Conservation (phyloP, 495 filamentous ascomycete genomes). For the Aspergillus coremiiformis region DNA sequence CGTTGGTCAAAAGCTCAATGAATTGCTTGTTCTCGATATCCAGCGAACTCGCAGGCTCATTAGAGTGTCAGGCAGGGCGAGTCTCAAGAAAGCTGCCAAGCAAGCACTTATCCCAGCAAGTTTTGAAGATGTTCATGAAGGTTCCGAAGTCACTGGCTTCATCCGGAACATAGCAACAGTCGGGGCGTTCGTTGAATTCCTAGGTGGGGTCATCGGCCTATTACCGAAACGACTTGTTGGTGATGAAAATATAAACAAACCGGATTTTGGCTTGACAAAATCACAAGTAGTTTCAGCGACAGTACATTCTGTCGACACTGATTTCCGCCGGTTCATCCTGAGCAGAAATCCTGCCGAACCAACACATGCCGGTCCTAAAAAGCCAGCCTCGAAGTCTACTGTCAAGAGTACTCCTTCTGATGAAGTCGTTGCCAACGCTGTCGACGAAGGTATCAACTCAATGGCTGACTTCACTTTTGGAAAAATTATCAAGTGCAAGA, state of each 20-base stretch:
- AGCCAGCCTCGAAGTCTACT: constrained; percentile 10
- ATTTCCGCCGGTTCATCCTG: constrained; percentile 52
- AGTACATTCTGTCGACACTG: constrained; percentile 60
- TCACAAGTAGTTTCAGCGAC: constrained; percentile 63
- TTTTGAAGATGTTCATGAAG: constrained; percentile 64
- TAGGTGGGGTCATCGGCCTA: constrained; percentile 66
- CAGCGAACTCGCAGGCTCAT: constrained; percentile 64
- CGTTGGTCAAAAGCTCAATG: constrained; percentile 69
- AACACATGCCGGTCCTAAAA: constrained; percentile 27
- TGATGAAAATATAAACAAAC: constrained; percentile 54
- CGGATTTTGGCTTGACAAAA: constrained; percentile 67
- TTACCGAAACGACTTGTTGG: constrained; percentile 68
- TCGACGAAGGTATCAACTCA: constrained; percentile 58
- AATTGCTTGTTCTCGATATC: constrained; percentile 80
- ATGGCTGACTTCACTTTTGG: constrained; percentile 68
- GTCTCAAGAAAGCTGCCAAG: constrained; percentile 66
- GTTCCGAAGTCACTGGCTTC: constrained; percentile 67
- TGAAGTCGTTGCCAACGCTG: constrained; percentile 50
- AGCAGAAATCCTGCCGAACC: constrained; percentile 46
- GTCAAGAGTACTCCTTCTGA: constrained; percentile 24
- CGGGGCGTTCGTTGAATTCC: constrained; percentile 76
- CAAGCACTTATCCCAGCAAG: constrained; percentile 53
- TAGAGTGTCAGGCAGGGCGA: constrained; percentile 70
- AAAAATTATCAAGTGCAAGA: constrained; percentile 66
- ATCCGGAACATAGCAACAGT: constrained; percentile 72